These are phyloP conservation scores for Paramecium primaurelia DNA, from an alignment of 73 alveolate genomes.

Conservation along the genomic window DNA sequence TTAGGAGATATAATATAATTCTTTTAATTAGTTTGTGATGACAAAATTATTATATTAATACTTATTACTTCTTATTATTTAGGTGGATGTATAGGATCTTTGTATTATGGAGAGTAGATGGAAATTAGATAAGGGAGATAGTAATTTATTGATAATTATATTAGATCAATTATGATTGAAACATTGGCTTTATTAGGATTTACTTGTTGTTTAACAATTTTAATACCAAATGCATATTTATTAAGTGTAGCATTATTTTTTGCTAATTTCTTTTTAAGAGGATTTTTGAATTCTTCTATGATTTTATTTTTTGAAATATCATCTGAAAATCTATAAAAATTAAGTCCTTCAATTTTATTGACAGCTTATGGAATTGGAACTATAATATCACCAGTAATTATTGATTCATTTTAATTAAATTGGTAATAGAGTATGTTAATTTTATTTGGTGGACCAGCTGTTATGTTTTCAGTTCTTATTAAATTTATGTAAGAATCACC, in stretches of 20 bases:
- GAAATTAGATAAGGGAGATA: conserved; percentile 31
- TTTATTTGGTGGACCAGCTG: conserved; percentile 38
- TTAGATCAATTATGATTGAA: conserved; percentile 19
- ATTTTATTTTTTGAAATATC: conserved; percentile 36
- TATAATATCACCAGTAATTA: neutral
- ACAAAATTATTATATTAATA: neutral
- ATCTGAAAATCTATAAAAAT: neutral
- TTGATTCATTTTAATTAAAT: neutral
- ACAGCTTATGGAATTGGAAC: neutral
- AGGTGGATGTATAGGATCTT: conserved; percentile 28
- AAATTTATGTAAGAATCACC: conserved; percentile 28
- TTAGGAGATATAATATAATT: conserved; percentile 2
- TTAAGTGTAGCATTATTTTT: neutral
- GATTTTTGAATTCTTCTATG: conserved; percentile 34
- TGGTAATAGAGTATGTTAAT: conserved; percentile 4
- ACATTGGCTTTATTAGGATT: neutral
- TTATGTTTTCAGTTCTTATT: conserved; percentile 13
- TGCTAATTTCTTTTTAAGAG: conserved; percentile 38
- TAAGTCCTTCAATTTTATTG: neutral
- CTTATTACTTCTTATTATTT: neutral
- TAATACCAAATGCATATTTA: neutral
- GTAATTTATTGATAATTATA: neutral
- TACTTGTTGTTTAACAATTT: neutral
- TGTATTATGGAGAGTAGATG: conserved; percentile 42
- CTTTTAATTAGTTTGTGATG: conserved; percentile 1